Evolutionary conservation across 768 basidiomycete genomes (phyloP), one percentile per base, ranked within the genome.

Genomic region (Paxillus rubicundulus): DNA sequence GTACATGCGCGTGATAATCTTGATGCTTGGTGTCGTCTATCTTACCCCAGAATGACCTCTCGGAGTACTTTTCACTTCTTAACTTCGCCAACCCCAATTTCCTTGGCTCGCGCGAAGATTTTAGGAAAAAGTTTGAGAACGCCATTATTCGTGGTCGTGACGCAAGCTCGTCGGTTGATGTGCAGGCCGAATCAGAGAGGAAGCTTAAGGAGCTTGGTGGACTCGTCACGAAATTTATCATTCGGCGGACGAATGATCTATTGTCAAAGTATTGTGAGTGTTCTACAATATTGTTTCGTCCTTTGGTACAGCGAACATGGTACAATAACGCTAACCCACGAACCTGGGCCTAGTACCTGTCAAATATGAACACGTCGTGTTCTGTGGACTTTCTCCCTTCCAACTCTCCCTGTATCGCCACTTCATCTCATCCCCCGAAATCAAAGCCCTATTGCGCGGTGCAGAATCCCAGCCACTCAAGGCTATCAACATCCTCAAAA

Each of bases 321-420:
- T 5, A 4, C 36, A 36, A 7, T 17, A 34, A 45, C 13, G 30
- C 40, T 59, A 53, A 43, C 36, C 16, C 54, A 34, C 46, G 51
- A 43, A 58, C 50, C 51, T 33, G 56, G 40, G 27, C 47, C 2
- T 62, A 98, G 96, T 99, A 27, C 97, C 97, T 9, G 92, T 99
- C 72, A 99, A 99, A 70, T 98, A 98, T 72, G 97, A 98, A 68
- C 93, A 98, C 54, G 89, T 98, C 55, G 94, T 98, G 0, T 98
- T 97, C 71, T 98, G 94, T 67, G 79, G 82, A 38, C 79, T 90
- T 4, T 92, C 91, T 2, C 77, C 86, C 14, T 85, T 97, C 60
- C 94, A 98, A 61, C 72, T 91, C 13, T 75, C 89, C 7, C 74
- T 98, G 2, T 98, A 98, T 65, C 85, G 85, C 44, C 77, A 91